Conservation (phyloP, 1,284 basidiomycete genomes). For the Pascua guehoae region DNA sequence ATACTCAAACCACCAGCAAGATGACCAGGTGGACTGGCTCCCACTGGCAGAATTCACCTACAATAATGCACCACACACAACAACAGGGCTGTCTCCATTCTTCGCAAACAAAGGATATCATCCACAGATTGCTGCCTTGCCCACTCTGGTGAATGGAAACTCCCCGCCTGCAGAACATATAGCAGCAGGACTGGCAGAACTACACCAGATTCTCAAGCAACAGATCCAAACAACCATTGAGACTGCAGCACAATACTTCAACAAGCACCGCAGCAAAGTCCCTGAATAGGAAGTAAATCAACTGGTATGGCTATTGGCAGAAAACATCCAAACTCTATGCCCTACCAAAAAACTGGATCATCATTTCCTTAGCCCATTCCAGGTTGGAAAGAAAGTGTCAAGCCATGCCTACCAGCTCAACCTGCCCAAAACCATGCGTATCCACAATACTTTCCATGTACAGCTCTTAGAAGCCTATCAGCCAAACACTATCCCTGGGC, state of each 20-base stretch:
- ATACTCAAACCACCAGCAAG: slow-evolving; percentile 48
- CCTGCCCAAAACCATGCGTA: no score
- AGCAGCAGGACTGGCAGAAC: not conserved
- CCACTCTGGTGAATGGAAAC: not conserved
- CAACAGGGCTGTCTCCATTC: no score
- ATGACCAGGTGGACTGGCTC: slow-evolving; percentile 52
- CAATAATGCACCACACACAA: no score
- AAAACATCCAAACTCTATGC: slow-evolving; percentile 40
- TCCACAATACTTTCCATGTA: no score
- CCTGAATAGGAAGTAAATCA: slow-evolving; percentile 37
- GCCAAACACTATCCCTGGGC: slow-evolving; percentile 14
- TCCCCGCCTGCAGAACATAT: not conserved
- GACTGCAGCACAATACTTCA: slow-evolving; percentile 1
- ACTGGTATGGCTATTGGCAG: slow-evolving; percentile 50
- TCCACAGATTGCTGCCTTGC: not conserved
- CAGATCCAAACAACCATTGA: no score
- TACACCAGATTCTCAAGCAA: not conserved
- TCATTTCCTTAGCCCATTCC: slow-evolving; percentile 48
- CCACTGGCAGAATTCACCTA: no score
- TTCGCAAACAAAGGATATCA: no score
- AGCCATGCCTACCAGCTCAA: slow-evolving; percentile 30
- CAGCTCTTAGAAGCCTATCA: no score
- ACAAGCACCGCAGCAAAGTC: slow-evolving; percentile 5
- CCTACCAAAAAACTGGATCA: slow-evolving; percentile 51
- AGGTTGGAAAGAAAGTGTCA: slow-evolving; percentile 20